A percentile compares a stretch with the other conserved stretches of the same genome.
Evolutionary conservation across 1,139 yeast species (phyloP).

Genomic region (Saccharomyces hybrid): DNA sequence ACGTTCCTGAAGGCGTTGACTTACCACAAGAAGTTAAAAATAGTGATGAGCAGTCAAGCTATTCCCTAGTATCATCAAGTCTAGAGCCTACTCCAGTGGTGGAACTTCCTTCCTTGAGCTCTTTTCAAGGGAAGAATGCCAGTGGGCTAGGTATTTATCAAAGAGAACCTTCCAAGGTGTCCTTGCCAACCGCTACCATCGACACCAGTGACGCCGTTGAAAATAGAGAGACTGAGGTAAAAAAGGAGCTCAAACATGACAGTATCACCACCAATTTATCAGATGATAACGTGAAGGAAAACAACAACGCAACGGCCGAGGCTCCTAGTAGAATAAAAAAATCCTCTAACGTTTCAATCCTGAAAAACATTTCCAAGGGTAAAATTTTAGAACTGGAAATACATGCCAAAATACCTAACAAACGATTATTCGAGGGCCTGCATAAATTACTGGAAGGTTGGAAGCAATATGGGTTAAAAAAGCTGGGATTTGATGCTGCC

Average conservation of each 20-base stretch:
- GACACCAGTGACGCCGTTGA: neutral
- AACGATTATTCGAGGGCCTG: conserved; percentile 57
- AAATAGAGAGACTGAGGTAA: neutral
- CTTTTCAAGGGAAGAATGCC: neutral
- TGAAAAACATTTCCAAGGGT: conserved; percentile 50
- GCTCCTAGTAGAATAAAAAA: conserved; percentile 8
- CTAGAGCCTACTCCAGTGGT: neutral
- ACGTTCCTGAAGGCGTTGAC: neutral
- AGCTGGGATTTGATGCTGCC: conserved; percentile 42
- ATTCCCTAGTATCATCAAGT: neutral
- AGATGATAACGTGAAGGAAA: conserved; percentile 4
- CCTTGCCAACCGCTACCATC: neutral
- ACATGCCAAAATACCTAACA: conserved; percentile 29
- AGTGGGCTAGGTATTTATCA: neutral
- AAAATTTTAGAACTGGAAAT: conserved; percentile 32
- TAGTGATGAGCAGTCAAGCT: too few species aligned
- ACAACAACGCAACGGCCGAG: conserved; percentile 15
- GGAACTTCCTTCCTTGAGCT: neutral
- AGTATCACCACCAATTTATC: neutral
- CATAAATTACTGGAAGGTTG: conserved; percentile 57
- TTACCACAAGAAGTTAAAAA: neutral
- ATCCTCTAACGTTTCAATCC: conserved; percentile 34
- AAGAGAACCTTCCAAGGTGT: neutral
- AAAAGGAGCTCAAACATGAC: conserved; percentile 2
- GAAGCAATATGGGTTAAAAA: conserved; percentile 62